Evolutionary conservation across 495 filamentous ascomycete species (phyloP).

Genomic region (Xylaria longipes): DNA sequence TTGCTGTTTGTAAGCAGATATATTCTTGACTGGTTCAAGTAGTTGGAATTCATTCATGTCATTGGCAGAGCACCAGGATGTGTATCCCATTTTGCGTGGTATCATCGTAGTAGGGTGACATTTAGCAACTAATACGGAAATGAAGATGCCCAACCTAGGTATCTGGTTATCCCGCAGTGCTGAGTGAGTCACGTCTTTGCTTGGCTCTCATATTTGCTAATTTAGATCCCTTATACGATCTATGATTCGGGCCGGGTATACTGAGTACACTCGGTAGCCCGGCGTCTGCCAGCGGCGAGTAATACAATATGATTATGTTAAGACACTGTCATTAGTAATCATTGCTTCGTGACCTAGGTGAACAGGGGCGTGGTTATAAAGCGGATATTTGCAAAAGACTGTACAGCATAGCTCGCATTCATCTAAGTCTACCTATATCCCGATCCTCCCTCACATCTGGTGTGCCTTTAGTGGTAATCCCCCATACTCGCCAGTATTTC

Average conservation of each 20-base stretch:
- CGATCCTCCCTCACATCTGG: not conserved
- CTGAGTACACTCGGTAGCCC: not conserved
- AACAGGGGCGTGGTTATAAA: not conserved
- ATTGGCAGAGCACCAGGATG: not conserved
- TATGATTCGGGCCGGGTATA: not conserved
- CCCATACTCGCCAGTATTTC: constrained; percentile 12
- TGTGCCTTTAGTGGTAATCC: not conserved
- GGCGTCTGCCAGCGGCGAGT: not conserved
- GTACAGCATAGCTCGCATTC: not conserved
- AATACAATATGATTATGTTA: not conserved
- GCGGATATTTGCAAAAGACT: not conserved
- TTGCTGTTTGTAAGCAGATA: not conserved
- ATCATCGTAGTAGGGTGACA: not conserved
- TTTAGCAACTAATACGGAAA: not conserved
- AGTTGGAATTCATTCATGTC: not conserved
- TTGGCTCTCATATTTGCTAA: not conserved
- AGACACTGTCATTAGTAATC: too few species aligned
- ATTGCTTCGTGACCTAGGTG: not conserved
- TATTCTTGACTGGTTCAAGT: not conserved
- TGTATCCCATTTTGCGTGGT: not conserved
- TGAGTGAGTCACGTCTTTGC: not conserved
- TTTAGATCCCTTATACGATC: not conserved
- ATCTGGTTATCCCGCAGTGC: not conserved
- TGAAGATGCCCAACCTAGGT: not conserved
- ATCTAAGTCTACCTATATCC: not conserved